Percentiles rank a stretch among this genome's conserved stretches.
Conservation (phyloP, 192 early-diverging fungal species). For the Cetraspora pellucida region DNA sequence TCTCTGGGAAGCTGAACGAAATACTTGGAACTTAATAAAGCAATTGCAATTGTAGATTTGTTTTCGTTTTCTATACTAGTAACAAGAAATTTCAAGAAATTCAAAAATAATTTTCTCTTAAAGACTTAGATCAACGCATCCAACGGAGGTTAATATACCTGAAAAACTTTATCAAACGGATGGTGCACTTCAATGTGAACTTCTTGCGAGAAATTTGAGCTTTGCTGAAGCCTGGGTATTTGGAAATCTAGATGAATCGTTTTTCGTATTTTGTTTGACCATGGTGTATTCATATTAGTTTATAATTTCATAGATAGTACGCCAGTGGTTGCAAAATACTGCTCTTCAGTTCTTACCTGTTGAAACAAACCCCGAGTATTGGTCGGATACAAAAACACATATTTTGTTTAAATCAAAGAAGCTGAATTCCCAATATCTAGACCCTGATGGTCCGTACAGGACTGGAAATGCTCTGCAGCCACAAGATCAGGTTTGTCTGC, state of each 20-base stretch:
- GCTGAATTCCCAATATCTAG: background rate
- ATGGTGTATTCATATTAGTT: background rate
- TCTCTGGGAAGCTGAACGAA: slow-evolving; percentile 21
- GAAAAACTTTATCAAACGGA: background rate
- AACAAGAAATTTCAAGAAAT: too few species aligned
- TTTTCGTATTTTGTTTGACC: background rate
- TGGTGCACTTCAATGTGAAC: background rate
- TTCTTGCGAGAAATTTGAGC: background rate
- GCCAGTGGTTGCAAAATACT: slow-evolving; percentile 19
- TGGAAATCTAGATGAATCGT: background rate
- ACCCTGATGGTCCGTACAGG: slow-evolving; percentile 11
- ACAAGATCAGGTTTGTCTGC: background rate
- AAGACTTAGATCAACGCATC: background rate
- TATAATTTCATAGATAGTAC: slow-evolving; percentile 11
- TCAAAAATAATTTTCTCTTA: background rate
- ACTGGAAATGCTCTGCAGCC: background rate
- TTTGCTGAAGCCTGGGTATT: slow-evolving; percentile 25
- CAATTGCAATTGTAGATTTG: background rate
- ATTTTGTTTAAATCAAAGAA: background rate
- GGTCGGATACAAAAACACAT: background rate
- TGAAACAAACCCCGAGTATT: slow-evolving; percentile 11
- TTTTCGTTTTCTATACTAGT: background rate
- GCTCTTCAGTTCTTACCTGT: slow-evolving; percentile 3
- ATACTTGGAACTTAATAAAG: slow-evolving; percentile 12
- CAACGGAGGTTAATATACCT: background rate